Evolutionary conservation across 2,329 filamentous ascomycete genomes (phyloP), one percentile per base, ranked within the genome.

Genomic region (Colletotrichum acutatum): DNA sequence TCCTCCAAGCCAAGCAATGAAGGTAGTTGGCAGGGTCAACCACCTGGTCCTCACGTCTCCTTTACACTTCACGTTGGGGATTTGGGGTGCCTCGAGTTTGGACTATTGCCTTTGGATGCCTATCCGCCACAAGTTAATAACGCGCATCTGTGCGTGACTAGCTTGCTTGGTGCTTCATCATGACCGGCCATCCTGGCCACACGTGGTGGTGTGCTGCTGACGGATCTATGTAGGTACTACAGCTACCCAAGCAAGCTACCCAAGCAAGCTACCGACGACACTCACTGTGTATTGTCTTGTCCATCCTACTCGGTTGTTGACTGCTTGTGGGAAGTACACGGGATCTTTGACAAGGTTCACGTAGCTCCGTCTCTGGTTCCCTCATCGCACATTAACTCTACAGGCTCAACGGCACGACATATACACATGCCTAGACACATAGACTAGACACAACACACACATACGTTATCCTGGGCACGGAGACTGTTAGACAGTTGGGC

Each of bases 1-100:
- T 30, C 6, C 22, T 28, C 26, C 28, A 54, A 61, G 58, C 54
- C 49, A 56, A 56, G 42, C 63, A 63, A 70, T 62, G 37, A 56
- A 37, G 16, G 59, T 6, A 61, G 42, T n/a, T n/a, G 42, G 42
- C 42, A 46, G 34, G 57, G 30, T 30, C 24, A 56, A 42, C 26
- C n/a, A 53, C 24, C 14, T 22, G n/a, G 14, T 6, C 34, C 34
- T 42, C 34, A 42, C 12, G 34, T 42, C 34, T 42, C 34, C 34
- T 42, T 42, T 42, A 42, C 34, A 28, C 30, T 32, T 30, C n/a
- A 53, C 53, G 61, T 68, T 58, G 56, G 56, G 56, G 57, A 46
- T 8, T 46, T 24, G n/a, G 34, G 57, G 32, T 34, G 16, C 24
- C 19, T 16, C 57, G 57, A 59, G 34, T 28, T 37, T 37, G 16